These are phyloP conservation scores for Besnoitia besnoiti DNA, from an alignment of 169 alveolate species.

Conservation along the genomic window DNA sequence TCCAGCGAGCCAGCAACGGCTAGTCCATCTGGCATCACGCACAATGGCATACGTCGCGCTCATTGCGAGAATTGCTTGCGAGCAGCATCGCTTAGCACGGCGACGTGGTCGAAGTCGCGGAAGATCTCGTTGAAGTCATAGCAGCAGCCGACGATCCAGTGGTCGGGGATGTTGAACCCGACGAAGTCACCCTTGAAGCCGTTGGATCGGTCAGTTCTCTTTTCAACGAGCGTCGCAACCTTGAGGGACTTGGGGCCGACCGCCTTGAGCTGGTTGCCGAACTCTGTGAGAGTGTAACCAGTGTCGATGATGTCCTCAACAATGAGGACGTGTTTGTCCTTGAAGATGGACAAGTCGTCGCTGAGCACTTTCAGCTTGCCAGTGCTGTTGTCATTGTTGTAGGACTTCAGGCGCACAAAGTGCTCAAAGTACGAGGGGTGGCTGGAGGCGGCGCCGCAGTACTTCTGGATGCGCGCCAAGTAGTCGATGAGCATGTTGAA, in stretches of 20 bases:
- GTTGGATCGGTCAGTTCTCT: conserved; percentile 70
- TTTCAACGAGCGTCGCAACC: conserved; percentile 62
- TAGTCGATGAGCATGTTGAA: conserved; percentile 72
- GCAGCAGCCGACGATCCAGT: conserved; percentile 77
- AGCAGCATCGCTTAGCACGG: conserved; percentile 47
- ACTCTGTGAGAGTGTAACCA: conserved; percentile 70
- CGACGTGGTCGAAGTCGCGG: conserved; percentile 69
- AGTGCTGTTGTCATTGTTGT: conserved; percentile 66
- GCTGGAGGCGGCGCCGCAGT: conserved; percentile 15
- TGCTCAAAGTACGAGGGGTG: conserved; percentile 75
- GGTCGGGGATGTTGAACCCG: conserved; percentile 78
- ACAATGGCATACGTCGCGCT: background rate
- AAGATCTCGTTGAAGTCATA: conserved; percentile 77
- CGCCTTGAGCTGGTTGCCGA: conserved; percentile 69
- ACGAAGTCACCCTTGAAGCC: conserved; percentile 79
- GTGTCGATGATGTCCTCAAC: conserved; percentile 83
- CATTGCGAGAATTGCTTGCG: background rate
- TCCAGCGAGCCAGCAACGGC: too few species aligned
- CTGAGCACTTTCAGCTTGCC: conserved; percentile 57
- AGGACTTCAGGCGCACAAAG: conserved; percentile 77
- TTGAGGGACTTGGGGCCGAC: conserved; percentile 71
- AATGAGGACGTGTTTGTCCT: conserved; percentile 77
- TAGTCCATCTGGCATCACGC: too few species aligned
- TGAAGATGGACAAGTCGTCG: conserved; percentile 76
- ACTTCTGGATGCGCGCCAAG: conserved; percentile 72